Conservation (phyloP, 2,329 filamentous ascomycete genomes). For the Alternaria metachromatica region DNA sequence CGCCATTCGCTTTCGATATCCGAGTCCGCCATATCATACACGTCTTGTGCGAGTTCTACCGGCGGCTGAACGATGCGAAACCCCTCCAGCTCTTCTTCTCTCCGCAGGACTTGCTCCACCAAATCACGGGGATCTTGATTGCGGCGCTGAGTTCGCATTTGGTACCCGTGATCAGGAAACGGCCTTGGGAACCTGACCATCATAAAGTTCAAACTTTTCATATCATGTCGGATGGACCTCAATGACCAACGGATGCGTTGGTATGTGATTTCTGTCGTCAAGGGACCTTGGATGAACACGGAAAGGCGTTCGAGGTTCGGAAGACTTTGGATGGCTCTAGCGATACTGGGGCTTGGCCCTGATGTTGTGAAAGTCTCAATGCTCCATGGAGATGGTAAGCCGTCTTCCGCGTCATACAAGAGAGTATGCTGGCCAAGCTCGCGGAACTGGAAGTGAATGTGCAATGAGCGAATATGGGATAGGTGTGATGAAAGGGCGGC, state of each 20-base stretch:
- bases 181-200: not conserved
- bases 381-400: not conserved
- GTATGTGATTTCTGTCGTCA: not conserved
- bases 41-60: not conserved
- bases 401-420: not conserved
- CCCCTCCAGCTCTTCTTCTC: not conserved
- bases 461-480: not conserved
- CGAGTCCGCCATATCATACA: not conserved
- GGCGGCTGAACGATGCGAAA: not conserved
- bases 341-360: not conserved
- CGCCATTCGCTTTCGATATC: not conserved
- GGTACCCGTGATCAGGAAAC: not conserved
- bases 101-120: not conserved
- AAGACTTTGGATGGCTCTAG: not conserved
- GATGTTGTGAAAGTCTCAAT: not conserved
- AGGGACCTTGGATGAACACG: not conserved
- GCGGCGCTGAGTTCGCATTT: not conserved
- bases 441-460: not conserved
- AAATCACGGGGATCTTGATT: not conserved
- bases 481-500: not conserved
- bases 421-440: fast-evolving
- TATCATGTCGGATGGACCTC: not conserved
- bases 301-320: not conserved
- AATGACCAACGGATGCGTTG: not conserved
- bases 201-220: not conserved